These are phyloP conservation scores for Trifolium repens DNA, from an alignment of 306 rosid genomes.

Conservation along the genomic window DNA sequence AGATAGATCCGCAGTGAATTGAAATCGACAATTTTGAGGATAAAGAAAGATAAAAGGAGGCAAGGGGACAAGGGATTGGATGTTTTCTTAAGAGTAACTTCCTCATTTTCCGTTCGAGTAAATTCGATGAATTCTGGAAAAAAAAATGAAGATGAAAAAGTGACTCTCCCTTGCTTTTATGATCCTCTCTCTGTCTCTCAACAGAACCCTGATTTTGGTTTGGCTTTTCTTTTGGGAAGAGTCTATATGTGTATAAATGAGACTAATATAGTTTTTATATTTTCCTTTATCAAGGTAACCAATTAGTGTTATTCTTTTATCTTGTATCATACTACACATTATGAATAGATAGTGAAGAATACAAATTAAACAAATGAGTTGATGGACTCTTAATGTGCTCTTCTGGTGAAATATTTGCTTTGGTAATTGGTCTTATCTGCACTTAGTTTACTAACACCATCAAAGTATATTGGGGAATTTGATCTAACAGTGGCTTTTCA, in stretches of 20 bases:
- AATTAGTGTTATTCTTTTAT: slow-evolving; percentile 9
- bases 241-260: slow-evolving; percentile 45
- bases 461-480: background rate
- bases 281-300: slow-evolving; percentile 1
- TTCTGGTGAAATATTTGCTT: background rate
- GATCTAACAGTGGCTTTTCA: background rate
- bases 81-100: slow-evolving; percentile 25
- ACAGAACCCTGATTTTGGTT: slow-evolving; percentile 30
- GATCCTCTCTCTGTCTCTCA: background rate
- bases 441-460: background rate
- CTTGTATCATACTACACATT: slow-evolving; percentile 18
- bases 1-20: slow-evolving; percentile 33
- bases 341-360: slow-evolving; percentile 11
- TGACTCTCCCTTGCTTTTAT: slow-evolving; percentile 17
- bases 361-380: background rate
- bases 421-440: background rate
- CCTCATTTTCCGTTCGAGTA: slow-evolving; percentile 40
- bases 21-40: slow-evolving; percentile 44
- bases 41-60: slow-evolving; percentile 18
- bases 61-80: slow-evolving; percentile 26
- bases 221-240: slow-evolving; percentile 24
- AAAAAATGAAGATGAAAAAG: slow-evolving; percentile 37
- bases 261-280: slow-evolving; percentile 28
- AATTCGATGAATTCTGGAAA: slow-evolving; percentile 39
- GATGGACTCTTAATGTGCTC: background rate